Conservation (phyloP, 768 basidiomycete genomes). For the Russula dissimulans region DNA sequence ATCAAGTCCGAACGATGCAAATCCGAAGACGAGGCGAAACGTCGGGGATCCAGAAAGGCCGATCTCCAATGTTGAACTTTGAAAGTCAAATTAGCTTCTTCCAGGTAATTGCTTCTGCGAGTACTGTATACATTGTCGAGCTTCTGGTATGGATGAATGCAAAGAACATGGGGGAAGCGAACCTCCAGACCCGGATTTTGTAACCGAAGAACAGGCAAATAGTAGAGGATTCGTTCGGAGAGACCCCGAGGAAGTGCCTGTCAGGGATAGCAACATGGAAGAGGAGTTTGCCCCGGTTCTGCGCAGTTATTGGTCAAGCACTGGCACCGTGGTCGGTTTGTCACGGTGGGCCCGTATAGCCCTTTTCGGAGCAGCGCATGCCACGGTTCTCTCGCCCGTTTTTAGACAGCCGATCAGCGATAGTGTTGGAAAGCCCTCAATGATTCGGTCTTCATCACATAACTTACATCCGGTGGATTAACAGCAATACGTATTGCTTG, state of each 20-base stretch:
- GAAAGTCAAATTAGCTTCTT: neutral
- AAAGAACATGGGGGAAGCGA: neutral
- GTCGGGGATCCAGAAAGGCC: neutral
- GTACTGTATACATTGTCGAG: neutral
- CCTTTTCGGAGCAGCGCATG: neutral
- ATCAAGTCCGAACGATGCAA: neutral
- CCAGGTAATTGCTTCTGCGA: neutral
- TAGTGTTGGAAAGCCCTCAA: neutral
- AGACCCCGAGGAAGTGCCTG: neutral
- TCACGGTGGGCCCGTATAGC: neutral
- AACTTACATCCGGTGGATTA: neutral
- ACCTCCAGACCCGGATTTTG: neutral
- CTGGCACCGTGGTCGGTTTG: neutral
- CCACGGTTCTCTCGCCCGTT: neutral
- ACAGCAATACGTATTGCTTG: neutral
- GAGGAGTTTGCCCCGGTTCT: neutral
- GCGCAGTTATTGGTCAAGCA: neutral
- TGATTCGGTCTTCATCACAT: neutral
- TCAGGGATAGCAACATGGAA: neutral
- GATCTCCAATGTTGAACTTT: neutral
- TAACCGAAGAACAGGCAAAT: neutral
- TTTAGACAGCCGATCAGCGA: slow-evolving; percentile 2
- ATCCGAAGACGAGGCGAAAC: neutral
- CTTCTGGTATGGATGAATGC: neutral
- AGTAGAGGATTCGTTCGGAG: neutral